phyloP scores from a whole-genome alignment of 1,284 basidiomycete species.

The Leucoagaricus sp. region DNA sequence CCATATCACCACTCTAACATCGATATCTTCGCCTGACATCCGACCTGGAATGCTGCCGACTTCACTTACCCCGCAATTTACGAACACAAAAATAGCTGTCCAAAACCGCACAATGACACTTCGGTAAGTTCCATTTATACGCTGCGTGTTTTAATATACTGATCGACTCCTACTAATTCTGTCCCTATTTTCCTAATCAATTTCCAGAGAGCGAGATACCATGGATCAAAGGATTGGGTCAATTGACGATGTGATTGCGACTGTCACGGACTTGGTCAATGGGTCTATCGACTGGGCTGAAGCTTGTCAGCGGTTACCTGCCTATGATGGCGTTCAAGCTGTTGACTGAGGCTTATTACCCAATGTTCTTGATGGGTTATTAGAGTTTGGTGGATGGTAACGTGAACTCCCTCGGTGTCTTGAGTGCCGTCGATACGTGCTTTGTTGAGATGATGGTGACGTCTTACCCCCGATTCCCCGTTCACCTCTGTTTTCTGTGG shows the following conservation, averaged over 20 bases:
- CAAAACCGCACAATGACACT: constrained; percentile 90
- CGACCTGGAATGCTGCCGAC: constrained; percentile 16
- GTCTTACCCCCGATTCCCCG: not conserved
- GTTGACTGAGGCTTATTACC: constrained; percentile 41
- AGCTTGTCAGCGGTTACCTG: constrained; percentile 73
- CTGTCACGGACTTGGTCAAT: constrained; percentile 77
- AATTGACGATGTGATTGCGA: constrained; percentile 87
- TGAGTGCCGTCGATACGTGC: not conserved
- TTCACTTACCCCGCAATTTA: too few relatives aligned
- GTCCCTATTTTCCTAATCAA: constrained; percentile 17
- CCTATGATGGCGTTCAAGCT: constrained; percentile 91
- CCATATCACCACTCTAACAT: not conserved
- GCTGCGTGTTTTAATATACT: constrained; percentile 13
- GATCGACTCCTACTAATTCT: constrained; percentile 10
- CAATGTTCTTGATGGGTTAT: not conserved
- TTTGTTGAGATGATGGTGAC: not conserved
- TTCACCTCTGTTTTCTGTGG: not conserved
- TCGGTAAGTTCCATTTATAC: constrained; percentile 51
- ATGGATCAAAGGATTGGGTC: constrained; percentile 92
- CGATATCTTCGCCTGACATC: not conserved
- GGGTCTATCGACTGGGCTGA: constrained; percentile 79
- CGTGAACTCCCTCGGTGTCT: not conserved
- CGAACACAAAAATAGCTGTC: constrained; percentile 56
- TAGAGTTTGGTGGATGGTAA: not conserved
- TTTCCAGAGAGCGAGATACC: constrained; percentile 86